Base-by-base conservation (phyloP, 345 rosid genomes). In the Lumnitzera littorea region DNA sequence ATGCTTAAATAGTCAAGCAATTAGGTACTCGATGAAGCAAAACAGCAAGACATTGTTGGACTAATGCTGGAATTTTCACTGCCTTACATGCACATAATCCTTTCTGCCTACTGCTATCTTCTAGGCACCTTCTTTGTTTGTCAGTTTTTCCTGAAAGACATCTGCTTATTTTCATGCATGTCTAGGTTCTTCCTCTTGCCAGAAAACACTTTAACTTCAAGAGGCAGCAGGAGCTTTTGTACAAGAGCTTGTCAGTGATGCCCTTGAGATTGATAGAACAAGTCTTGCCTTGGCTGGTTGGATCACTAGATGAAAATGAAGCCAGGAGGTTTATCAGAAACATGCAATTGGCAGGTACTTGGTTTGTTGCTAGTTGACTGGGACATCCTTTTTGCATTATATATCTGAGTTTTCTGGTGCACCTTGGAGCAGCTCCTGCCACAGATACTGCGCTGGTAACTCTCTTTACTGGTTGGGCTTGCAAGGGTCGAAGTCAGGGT, bases 391-490 rank as follows among this genome's bases (percentile, higher is more conserved):
- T 57, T 3, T 27, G 56, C 46, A 24, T 27, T 54, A 62, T 56
- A 46, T 60, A 51, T 58, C 55, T 62, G 58, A 31, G 49, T 55
- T 54, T 57, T 53, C 55, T 36, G 46, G 62, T 48, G 36, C 61
- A 65, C 63, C 51, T 70, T 69, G 50, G 25, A 67, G 67, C 83
- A 91, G 97, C 97, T 70, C 96, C 89, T 29, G 53, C 66, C 60
- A 53, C 80, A 13, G 94, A 85, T 76, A 48, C 76, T 63, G 89
- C 94, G 67, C 76, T 91, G 13, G 76, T 88, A 55, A 84, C 92
- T 50, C 97, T 91, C 74, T 88, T 85, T 72, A 77, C 89, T 78
- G 96, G 97, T 60, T 91, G 97, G 97, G 94, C 91, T 65, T 91
- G 96, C 88, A 88, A 84, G 73, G 89, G 94, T 59, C 82, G 84